These are phyloP conservation scores for Handroanthus guayacan DNA, from an alignment of 257 asterid genomes.

Conservation along the genomic window DNA sequence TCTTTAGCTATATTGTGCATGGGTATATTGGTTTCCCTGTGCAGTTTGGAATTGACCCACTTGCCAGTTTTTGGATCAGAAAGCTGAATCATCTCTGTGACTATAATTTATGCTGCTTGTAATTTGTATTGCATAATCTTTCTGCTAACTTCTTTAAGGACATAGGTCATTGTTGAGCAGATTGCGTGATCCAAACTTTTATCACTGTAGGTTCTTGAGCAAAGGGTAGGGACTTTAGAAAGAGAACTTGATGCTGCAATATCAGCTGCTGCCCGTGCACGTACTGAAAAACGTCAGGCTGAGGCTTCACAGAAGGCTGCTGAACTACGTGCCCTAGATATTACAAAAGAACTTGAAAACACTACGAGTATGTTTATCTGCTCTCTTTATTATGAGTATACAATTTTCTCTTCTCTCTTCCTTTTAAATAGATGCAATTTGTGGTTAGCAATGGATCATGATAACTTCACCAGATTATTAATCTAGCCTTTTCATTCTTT, in stretches of 20 bases:
- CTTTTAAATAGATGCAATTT: background rate
- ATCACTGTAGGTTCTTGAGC: constrained; percentile 85
- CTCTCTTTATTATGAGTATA: constrained; percentile 14
- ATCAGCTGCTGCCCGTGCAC: constrained; percentile 96
- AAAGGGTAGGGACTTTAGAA: constrained; percentile 89
- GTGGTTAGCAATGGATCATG: background rate
- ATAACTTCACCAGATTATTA: constrained; percentile 16
- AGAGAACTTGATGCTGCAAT: constrained; percentile 93
- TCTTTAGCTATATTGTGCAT: background rate
- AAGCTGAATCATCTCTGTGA: background rate
- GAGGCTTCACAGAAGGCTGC: constrained; percentile 94
- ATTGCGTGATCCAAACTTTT: constrained; percentile 23
- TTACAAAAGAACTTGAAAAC: constrained; percentile 89
- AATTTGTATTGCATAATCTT: background rate
- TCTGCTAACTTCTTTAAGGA: background rate
- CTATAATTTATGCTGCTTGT: background rate
- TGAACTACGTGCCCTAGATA: constrained; percentile 76
- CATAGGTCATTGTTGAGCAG: background rate
- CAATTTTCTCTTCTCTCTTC: background rate
- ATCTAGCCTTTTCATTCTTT: background rate
- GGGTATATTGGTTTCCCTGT: constrained; percentile 12
- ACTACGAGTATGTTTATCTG: constrained; percentile 72
- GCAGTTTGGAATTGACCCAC: constrained; percentile 22
- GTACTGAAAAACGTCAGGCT: constrained; percentile 90
- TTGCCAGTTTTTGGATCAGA: constrained; percentile 11